Percentiles rank a stretch among this genome's conserved stretches.
Evolutionary conservation across 805 yeast genomes (phyloP).

Genomic region (Priceomyces medius): DNA sequence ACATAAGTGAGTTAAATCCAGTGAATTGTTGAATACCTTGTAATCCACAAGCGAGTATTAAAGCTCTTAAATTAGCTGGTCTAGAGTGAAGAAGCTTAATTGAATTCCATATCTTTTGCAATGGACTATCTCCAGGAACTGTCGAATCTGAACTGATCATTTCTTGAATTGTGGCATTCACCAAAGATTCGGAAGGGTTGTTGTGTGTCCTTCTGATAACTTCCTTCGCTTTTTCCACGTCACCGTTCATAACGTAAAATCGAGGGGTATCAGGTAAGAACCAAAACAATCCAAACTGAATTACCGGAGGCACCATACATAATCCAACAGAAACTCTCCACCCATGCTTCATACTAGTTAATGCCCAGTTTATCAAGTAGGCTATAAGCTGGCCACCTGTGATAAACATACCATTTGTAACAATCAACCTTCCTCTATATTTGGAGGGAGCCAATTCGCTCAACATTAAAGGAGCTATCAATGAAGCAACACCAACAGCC

Average conservation of each 20-base stretch:
- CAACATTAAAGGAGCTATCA: conserved; percentile 91
- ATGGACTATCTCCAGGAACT: conserved; percentile 40
- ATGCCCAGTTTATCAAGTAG: conserved; percentile 89
- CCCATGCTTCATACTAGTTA: conserved; percentile 70
- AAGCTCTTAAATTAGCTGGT: conserved; percentile 84
- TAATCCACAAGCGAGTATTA: conserved; percentile 85
- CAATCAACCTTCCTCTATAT: conserved; percentile 88
- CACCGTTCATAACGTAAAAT: conserved; percentile 72
- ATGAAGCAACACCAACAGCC: conserved; percentile 94
- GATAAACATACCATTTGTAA: conserved; percentile 82
- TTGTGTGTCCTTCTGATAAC: conserved; percentile 66
- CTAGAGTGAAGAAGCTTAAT: conserved; percentile 60
- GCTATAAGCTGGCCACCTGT: conserved; percentile 96
- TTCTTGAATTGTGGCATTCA: conserved; percentile 68
- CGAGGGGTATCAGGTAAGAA: conserved; percentile 97
- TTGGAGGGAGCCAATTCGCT: conserved; percentile 89
- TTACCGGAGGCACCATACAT: conserved; percentile 80
- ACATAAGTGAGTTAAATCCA: conserved; percentile 95
- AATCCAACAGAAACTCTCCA: conserved; percentile 94
- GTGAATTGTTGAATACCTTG: conserved; percentile 97
- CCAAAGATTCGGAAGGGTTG: conserved; percentile 60
- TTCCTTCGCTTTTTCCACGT: conserved; percentile 59
- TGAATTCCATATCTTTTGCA: conserved; percentile 57
- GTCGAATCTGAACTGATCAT: conserved; percentile 47
- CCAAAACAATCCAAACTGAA: conserved; percentile 72